A percentile compares a stretch with the other conserved stretches of the same genome.
Evolutionary conservation across 2,329 filamentous ascomycete species (phyloP).

Genomic region (Metarhizium anisopliae): DNA sequence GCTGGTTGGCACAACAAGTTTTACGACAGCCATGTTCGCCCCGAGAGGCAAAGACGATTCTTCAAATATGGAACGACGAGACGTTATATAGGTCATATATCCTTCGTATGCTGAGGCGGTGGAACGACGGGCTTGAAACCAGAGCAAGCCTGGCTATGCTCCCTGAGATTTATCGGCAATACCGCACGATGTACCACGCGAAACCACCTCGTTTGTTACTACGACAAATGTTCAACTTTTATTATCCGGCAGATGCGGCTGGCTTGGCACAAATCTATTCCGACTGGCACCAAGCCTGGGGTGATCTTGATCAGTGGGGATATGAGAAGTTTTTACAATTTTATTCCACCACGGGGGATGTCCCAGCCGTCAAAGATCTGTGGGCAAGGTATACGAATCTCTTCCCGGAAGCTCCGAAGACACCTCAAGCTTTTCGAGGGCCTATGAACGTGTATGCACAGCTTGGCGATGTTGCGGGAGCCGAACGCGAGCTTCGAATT

Average conservation of each 20-base stretch:
- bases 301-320: conserved; percentile 31
- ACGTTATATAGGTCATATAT: conserved; percentile 37
- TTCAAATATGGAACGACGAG: conserved; percentile 29
- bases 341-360: conserved; percentile 38
- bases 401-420: conserved; percentile 24
- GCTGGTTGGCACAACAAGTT: conserved; percentile 21
- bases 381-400: conserved; percentile 33
- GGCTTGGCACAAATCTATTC: conserved; percentile 37
- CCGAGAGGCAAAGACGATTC: conserved; percentile 25
- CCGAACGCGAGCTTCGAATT: conserved; percentile 52
- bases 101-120: conserved; percentile 20
- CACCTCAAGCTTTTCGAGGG: conserved; percentile 37
- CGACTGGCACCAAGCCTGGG: conserved; percentile 37
- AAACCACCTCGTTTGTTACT: conserved; percentile 30
- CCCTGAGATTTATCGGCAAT: conserved; percentile 34
- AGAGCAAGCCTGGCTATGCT: conserved; percentile 23
- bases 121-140: conserved; percentile 17
- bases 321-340: conserved; percentile 41
- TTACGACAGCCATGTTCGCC: conserved; percentile 25
- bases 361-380: conserved; percentile 33
- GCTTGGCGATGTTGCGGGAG: conserved; percentile 52
- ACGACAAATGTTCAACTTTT: conserved; percentile 35
- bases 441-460: conserved; percentile 65
- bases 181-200: conserved; percentile 31
- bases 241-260: conserved; percentile 25